Conservation (phyloP, 1,284 basidiomycete species). For the Moniliophthora roreri region DNA sequence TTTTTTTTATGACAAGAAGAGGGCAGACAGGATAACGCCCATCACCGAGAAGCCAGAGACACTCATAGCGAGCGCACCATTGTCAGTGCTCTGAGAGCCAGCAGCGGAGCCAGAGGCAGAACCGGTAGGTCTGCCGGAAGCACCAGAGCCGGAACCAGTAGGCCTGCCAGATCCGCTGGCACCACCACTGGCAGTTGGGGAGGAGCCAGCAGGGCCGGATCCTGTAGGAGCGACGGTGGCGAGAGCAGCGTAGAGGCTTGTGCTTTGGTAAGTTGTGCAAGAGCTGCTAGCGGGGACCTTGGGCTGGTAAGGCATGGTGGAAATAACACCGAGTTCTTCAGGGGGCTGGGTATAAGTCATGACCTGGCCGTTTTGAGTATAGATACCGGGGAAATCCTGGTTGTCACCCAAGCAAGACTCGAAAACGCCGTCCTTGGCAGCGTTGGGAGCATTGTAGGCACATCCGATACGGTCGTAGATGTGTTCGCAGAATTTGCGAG, state of each 20-base stretch:
- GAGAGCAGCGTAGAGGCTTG: conserved; percentile 44
- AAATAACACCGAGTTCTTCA: conserved; percentile 55
- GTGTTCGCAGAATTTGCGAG: conserved; percentile 57
- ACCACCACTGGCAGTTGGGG: conserved; percentile 33
- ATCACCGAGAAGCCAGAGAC: conserved; percentile 17
- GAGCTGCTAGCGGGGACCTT: conserved; percentile 56
- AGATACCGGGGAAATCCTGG: conserved; percentile 57
- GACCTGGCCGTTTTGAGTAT: conserved; percentile 42
- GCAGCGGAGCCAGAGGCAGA: not conserved
- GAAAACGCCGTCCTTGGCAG: conserved; percentile 54
- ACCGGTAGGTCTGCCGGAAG: not conserved
- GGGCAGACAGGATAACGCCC: conserved; percentile 62
- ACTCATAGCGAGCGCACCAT: not conserved
- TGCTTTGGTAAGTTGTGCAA: conserved; percentile 53
- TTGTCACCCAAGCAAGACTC: conserved; percentile 63
- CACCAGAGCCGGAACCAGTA: not conserved
- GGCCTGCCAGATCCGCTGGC: not conserved
- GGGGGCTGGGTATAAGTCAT: conserved; percentile 57
- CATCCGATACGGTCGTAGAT: conserved; percentile 71
- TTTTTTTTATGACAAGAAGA: conserved; percentile 54
- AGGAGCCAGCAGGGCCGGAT: not conserved
- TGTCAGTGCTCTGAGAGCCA: not conserved
- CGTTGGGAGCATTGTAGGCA: conserved; percentile 66
- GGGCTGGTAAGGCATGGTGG: conserved; percentile 60
- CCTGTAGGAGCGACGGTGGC: conserved; percentile 31